phyloP scores from a whole-genome alignment of 176 grass and related monocot species.

The Lolium rigidum region DNA sequence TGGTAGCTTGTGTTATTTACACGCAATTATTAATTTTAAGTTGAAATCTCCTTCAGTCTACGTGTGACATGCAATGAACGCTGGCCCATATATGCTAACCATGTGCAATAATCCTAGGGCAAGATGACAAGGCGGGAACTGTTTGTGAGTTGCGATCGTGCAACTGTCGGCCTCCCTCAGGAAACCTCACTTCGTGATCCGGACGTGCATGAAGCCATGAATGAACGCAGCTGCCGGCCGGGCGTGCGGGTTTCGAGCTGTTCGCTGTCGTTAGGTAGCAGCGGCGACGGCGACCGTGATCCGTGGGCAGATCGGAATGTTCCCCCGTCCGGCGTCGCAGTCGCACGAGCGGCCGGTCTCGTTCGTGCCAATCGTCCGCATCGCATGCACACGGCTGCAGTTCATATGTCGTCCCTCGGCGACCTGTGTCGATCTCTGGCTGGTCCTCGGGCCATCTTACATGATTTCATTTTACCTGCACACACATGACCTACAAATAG shows the following conservation, averaged over 20 bases:
- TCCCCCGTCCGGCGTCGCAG: constrained; percentile 13
- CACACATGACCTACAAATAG: no score
- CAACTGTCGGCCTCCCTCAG: constrained; percentile 6
- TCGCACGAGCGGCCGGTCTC: constrained; percentile 3
- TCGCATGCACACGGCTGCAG: background rate
- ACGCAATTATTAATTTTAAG: background rate
- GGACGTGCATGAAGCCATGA: background rate
- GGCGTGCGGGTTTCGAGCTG: constrained; percentile 20
- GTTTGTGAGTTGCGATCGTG: constrained; percentile 1
- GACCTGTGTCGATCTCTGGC: background rate
- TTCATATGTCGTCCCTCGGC: background rate
- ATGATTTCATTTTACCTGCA: no score
- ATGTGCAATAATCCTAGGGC: constrained; percentile 28
- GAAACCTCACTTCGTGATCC: background rate
- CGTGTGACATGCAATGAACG: background rate
- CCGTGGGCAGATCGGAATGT: constrained; percentile 47
- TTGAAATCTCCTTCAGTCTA: background rate
- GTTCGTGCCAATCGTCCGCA: background rate
- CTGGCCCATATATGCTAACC: constrained; percentile 1
- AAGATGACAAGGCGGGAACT: constrained; percentile 16
- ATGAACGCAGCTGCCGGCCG: constrained; percentile 1
- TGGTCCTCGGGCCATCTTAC: background rate
- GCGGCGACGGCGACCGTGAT: background rate
- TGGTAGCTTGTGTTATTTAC: no score
- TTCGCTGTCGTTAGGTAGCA: background rate